Evolutionary conservation across 805 yeast genomes (phyloP).

Genomic region (Clavispora santaluciae): DNA sequence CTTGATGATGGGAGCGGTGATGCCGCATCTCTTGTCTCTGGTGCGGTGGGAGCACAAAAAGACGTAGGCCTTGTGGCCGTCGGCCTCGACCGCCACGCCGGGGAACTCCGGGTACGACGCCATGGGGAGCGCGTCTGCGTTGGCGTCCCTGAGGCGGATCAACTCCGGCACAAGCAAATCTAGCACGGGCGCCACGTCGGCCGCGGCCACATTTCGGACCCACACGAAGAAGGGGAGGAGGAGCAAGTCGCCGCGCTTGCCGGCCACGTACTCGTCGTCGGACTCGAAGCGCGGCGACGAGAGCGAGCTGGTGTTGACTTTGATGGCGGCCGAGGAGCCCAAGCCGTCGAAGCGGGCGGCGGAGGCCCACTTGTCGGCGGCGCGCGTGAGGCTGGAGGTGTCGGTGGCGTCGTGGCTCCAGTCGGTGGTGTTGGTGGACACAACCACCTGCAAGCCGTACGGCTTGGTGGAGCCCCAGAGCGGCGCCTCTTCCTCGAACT

Average conservation of each 20-base stretch:
- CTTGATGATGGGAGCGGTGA: constrained; percentile 88
- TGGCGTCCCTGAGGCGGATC: constrained; percentile 18
- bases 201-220: constrained; percentile 47
- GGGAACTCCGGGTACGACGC: constrained; percentile 15
- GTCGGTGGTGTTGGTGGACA: constrained; percentile 79
- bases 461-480: constrained; percentile 71
- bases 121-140: constrained; percentile 6
- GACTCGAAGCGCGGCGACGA: constrained; percentile 42
- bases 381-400: constrained; percentile 37
- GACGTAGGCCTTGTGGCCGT: constrained; percentile 41
- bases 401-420: constrained; percentile 77
- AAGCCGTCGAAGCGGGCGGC: constrained; percentile 16
- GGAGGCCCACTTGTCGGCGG: constrained; percentile 34
- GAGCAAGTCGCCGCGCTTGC: constrained; percentile 53
- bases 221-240: constrained; percentile 73
- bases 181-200: constrained; percentile 42
- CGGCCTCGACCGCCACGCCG: constrained; percentile 28
- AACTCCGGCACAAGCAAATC: constrained; percentile 40
- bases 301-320: constrained; percentile 52
- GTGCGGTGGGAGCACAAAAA: constrained; percentile 86
- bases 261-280: constrained; percentile 36
- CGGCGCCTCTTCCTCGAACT: constrained; percentile 33
- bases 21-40: constrained; percentile 89
- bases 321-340: constrained; percentile 29
- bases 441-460: constrained; percentile 65